Base-by-base conservation (phyloP, 805 yeast genomes). In the Nakazawaea molendinolei region DNA sequence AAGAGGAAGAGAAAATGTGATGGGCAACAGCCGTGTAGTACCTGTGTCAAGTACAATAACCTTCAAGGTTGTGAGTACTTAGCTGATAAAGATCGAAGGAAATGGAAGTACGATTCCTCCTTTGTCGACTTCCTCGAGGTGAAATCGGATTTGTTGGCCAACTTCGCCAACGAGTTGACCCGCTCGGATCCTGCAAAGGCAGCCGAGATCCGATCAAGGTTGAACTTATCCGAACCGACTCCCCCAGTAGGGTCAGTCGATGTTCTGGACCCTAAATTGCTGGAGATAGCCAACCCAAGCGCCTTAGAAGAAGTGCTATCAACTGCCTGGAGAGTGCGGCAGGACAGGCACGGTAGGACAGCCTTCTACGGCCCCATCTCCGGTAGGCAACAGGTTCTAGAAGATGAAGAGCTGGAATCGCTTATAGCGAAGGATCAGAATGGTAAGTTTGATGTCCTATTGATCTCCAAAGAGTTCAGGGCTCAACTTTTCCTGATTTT, bases 341-440 rank as follows among this genome's bases (percentile, higher is more conserved):
- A 44, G 16, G 55, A 52, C 33, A 40, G 41, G 3, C 31, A 41
- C 6, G 55, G 57, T 1, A 37, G 44, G 13, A 55, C 60, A 3
- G 60, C 51, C 15, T 58, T 57, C 37, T 58, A 58, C 36, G 63
- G 63, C 0, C 63, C 62, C 3, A 47, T 57, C 2, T 55, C 61
- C 1, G 61, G 60, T 3, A 38, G 61, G 23, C 58, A 54, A 32
- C 51, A 52, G 21, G 53, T 51, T 17, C 23, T 44, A 4, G 60
- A 54, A 31, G 45, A 43, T 13, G 45, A 36, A 14, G 43, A 35
- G 24, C 35, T 27, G 30, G 37, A 31, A 19, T 28, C 34, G n/a
- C 17, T 18, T 19, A 18, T 24, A 17, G 28, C 23, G 18, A 17
- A 23, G 12, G 27, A 43, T 27, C 35, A 36, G 14, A 20, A 23